A percentile compares a stretch with the other conserved stretches of the same genome.
Conservation (phyloP, 2,329 filamentous ascomycete species). For the Cercospora brassicicola region DNA sequence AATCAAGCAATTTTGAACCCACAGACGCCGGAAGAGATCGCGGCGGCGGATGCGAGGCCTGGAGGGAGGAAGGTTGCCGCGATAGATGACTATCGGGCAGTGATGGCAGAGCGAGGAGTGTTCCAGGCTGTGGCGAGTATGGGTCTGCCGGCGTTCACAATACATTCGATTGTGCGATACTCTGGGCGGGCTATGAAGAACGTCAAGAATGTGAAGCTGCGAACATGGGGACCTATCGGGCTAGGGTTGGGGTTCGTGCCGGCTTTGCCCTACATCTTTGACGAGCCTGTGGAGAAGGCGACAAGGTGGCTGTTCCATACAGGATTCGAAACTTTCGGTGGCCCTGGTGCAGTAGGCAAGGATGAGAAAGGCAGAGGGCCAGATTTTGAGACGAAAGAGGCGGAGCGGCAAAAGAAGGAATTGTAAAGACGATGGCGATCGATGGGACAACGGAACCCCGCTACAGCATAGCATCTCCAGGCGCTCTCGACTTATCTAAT, state of each 20-base stretch:
- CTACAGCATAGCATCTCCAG: not conserved
- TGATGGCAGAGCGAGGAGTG: conserved; percentile 85
- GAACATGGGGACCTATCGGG: conserved; percentile 89
- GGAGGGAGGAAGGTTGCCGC: conserved; percentile 55
- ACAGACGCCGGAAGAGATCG: conserved; percentile 49
- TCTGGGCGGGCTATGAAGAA: conserved; percentile 83
- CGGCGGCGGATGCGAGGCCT: conserved; percentile 18
- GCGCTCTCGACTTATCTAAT: conserved; percentile 2
- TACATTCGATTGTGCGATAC: conserved; percentile 89
- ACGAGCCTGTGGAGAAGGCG: conserved; percentile 87
- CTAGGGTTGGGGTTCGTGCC: conserved; percentile 68
- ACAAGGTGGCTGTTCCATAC: conserved; percentile 90
- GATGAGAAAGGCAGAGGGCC: conserved; percentile 41
- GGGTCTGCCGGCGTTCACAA: conserved; percentile 90
- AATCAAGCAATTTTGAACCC: conserved; percentile 78
- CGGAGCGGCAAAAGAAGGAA: conserved; percentile 5
- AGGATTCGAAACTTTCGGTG: conserved; percentile 72
- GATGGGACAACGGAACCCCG: not conserved
- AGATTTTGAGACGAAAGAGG: conserved; percentile 16
- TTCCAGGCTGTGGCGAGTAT: conserved; percentile 92
- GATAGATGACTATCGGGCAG: conserved; percentile 83
- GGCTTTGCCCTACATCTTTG: conserved; percentile 79
- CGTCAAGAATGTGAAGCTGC: conserved; percentile 69
- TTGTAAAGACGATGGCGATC: not conserved
- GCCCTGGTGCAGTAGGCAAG: conserved; percentile 56